Conservation (phyloP, 2,329 filamentous ascomycete genomes). For the Byssoonygena ceratinophila region DNA sequence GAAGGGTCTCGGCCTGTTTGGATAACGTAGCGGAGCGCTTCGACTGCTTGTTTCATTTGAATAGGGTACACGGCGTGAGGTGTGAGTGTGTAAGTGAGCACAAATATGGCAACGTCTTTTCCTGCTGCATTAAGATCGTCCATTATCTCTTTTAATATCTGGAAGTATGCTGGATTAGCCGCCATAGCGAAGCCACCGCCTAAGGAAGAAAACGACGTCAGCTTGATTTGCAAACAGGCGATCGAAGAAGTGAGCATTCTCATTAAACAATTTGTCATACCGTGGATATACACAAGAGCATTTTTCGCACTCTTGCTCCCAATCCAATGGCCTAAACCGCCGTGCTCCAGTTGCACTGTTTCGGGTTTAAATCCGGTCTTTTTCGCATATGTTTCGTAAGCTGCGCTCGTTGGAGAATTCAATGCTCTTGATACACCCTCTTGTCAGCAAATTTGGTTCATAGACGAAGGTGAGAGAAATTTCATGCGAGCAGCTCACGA, state of each 20-base stretch:
- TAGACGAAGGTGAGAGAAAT: not conserved
- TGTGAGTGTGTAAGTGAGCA: constrained; percentile 51
- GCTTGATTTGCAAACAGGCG: not conserved
- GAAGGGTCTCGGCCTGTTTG: constrained; percentile 26
- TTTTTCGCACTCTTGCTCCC: constrained; percentile 32
- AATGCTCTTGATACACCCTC: constrained; percentile 19
- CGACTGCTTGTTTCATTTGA: constrained; percentile 35
- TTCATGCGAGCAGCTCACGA: not conserved
- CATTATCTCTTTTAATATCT: constrained; percentile 40
- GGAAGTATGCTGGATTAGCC: constrained; percentile 38
- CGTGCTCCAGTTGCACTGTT: constrained; percentile 25
- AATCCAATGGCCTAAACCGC: constrained; percentile 31
- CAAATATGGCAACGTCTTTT: constrained; percentile 41
- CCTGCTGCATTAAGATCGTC: constrained; percentile 33
- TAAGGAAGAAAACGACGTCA: constrained; percentile 19
- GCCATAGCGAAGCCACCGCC: constrained; percentile 49
- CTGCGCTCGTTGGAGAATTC: constrained; percentile 19
- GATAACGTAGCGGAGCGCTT: constrained; percentile 33
- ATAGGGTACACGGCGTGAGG: constrained; percentile 36
- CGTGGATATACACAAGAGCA: constrained; percentile 32
- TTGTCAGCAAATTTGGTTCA: not conserved
- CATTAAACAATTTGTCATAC: constrained; percentile 18
- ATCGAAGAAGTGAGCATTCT: not conserved
- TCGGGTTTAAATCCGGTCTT: constrained; percentile 23
- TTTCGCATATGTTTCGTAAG: constrained; percentile 23